These are phyloP conservation scores for Sordariomycetes sp. DNA, from an alignment of 2,329 filamentous ascomycete species.

Conservation along the genomic window DNA sequence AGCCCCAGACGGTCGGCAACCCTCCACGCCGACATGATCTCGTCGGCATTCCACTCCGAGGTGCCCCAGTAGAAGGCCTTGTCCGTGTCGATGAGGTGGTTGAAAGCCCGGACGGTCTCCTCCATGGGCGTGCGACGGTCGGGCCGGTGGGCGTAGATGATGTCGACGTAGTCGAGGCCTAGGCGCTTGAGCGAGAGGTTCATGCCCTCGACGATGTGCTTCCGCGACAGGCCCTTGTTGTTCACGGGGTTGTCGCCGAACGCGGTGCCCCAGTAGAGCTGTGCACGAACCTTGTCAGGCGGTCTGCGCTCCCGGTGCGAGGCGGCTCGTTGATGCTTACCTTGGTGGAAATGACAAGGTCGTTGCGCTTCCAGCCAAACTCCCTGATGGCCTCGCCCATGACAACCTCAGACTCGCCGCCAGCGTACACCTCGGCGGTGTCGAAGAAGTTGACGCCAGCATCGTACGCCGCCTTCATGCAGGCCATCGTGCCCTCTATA, in stretches of 20 bases:
- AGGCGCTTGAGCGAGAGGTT: constrained; percentile 47
- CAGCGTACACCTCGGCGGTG: constrained; percentile 46
- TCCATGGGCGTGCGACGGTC: constrained; percentile 60
- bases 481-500: constrained; percentile 36
- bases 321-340: constrained; percentile 13
- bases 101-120: constrained; percentile 61
- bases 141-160: constrained; percentile 59
- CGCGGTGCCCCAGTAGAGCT: constrained; percentile 55
- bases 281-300: neutral
- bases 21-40: constrained; percentile 53
- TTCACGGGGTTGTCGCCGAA: constrained; percentile 54
- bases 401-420: constrained; percentile 50
- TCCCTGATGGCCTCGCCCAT: constrained; percentile 52
- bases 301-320: neutral
- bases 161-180: constrained; percentile 51
- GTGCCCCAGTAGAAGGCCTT: constrained; percentile 65
- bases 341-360: constrained; percentile 52
- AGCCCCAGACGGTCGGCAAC: constrained; percentile 49
- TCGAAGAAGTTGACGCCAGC: constrained; percentile 54
- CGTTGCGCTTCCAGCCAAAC: constrained; percentile 50
- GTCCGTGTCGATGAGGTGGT: constrained; percentile 56
- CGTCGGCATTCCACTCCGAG: constrained; percentile 55
- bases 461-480: constrained; percentile 52
- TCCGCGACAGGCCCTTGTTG: constrained; percentile 56
- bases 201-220: constrained; percentile 60